These are phyloP conservation scores for Papilionanthe hybrid DNA, from an alignment of 116 monocot genomes.

Conservation along the genomic window DNA sequence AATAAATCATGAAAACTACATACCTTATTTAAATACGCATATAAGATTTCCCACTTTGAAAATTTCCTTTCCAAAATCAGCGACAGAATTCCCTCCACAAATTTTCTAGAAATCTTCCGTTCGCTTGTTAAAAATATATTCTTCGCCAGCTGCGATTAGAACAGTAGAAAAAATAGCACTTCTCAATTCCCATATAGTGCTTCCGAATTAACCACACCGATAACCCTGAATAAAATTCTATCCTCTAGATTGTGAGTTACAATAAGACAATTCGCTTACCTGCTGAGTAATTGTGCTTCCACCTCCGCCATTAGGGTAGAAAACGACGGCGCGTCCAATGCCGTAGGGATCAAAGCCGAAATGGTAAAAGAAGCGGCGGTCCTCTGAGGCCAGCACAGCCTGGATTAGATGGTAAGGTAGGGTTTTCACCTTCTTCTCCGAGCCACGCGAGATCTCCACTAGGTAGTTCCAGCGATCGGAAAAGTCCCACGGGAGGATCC, in stretches of 20 bases:
- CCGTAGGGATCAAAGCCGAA: conserved; percentile 40
- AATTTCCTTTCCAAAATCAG: conserved; percentile 35
- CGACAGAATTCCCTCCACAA: conserved; percentile 33
- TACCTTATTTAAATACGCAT: conserved; percentile 34
- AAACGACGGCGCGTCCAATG: conserved; percentile 34
- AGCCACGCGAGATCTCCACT: conserved; percentile 18
- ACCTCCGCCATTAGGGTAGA: conserved; percentile 41
- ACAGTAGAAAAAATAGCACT: neutral
- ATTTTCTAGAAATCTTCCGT: conserved; percentile 36
- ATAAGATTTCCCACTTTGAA: conserved; percentile 31
- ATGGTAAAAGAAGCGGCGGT: conserved; percentile 38
- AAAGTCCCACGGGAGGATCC: conserved; percentile 31
- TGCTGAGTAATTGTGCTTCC: conserved; percentile 48
- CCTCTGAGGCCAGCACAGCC: conserved; percentile 39
- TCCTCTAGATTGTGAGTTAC: neutral
- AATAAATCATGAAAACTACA: conserved; percentile 4
- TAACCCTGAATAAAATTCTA: neutral
- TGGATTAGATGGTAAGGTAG: conserved; percentile 29
- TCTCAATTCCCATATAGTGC: neutral
- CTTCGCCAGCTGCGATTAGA: conserved; percentile 26
- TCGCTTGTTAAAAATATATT: conserved; percentile 41
- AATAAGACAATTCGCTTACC: conserved; percentile 4
- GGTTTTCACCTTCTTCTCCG: conserved; percentile 17
- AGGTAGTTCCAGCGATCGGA: conserved; percentile 32
- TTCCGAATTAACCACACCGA: neutral